Percentiles rank a stretch among this genome's conserved stretches.
Evolutionary conservation across 495 filamentous ascomycete genomes (phyloP).

Genomic region (Penicillium parvum): DNA sequence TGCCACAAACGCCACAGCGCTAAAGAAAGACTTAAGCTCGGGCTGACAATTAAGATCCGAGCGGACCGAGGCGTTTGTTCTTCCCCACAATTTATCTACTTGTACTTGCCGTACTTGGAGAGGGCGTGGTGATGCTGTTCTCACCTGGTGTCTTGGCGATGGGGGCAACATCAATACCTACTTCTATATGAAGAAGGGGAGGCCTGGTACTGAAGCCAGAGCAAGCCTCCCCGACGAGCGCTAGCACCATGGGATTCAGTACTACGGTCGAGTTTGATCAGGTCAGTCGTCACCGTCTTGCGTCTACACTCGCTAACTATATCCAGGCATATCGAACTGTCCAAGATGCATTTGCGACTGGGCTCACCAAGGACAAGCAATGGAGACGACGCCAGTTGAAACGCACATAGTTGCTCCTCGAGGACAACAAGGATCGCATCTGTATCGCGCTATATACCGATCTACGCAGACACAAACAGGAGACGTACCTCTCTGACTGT

Average conservation of each 20-base stretch:
- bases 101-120: too few species aligned
- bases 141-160: neutral
- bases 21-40: neutral
- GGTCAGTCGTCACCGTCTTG: constrained; percentile 1
- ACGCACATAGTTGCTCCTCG: constrained; percentile 49
- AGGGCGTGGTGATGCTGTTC: neutral
- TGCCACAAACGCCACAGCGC: neutral
- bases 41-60: neutral
- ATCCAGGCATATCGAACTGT: constrained; percentile 25
- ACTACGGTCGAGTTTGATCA: constrained; percentile 17
- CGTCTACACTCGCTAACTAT: neutral
- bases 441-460: constrained; percentile 65
- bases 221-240: too few species aligned
- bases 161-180: neutral
- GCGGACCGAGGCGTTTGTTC: neutral
- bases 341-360: constrained; percentile 25
- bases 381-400: constrained; percentile 48
- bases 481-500: constrained; percentile 61
- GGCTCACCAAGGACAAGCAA: constrained; percentile 33
- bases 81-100: neutral
- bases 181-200: too few species aligned
- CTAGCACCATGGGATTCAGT: constrained; percentile 14
- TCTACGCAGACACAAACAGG: constrained; percentile 63
- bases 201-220: too few species aligned
- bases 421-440: constrained; percentile 64